A percentile compares a stretch with the other conserved stretches of the same genome.
Conservation (phyloP, 2,329 filamentous ascomycete genomes). For the Cladophialophora bantiana region DNA sequence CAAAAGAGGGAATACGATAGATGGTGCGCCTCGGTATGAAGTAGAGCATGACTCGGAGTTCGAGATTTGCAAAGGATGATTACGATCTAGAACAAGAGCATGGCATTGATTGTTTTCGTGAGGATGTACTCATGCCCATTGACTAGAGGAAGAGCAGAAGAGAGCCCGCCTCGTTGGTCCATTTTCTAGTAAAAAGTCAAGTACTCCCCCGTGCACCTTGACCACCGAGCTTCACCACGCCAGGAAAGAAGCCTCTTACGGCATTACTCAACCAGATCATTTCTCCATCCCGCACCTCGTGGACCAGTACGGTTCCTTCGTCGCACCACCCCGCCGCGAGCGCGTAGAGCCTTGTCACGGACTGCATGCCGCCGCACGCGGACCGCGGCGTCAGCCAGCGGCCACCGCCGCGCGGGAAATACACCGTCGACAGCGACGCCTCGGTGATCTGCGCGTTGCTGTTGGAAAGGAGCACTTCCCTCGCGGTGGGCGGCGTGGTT, state of each 20-base stretch:
- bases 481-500: slow-evolving; percentile 47
- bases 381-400: slow-evolving; percentile 82
- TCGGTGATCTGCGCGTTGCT: slow-evolving; percentile 75
- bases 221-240: slow-evolving; percentile 3
- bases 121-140: neutral
- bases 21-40: neutral
- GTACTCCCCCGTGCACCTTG: neutral
- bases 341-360: slow-evolving; percentile 85
- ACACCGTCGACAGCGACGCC: slow-evolving; percentile 81
- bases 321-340: slow-evolving; percentile 71
- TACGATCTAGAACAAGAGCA: neutral
- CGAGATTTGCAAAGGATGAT: neutral
- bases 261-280: slow-evolving; percentile 89
- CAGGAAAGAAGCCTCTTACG: slow-evolving; percentile 72
- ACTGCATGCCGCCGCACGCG: slow-evolving; percentile 79
- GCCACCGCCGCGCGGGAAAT: slow-evolving; percentile 70
- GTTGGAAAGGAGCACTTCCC: slow-evolving; percentile 80
- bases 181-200: neutral
- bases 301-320: slow-evolving; percentile 66
- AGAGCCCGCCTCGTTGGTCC: neutral
- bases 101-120: neutral
- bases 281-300: slow-evolving; percentile 67
- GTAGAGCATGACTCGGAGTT: neutral
- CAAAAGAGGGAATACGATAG: neutral
- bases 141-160: neutral